Conservation (phyloP, 169 alveolate genomes). For the Eimeria brunetti region DNA sequence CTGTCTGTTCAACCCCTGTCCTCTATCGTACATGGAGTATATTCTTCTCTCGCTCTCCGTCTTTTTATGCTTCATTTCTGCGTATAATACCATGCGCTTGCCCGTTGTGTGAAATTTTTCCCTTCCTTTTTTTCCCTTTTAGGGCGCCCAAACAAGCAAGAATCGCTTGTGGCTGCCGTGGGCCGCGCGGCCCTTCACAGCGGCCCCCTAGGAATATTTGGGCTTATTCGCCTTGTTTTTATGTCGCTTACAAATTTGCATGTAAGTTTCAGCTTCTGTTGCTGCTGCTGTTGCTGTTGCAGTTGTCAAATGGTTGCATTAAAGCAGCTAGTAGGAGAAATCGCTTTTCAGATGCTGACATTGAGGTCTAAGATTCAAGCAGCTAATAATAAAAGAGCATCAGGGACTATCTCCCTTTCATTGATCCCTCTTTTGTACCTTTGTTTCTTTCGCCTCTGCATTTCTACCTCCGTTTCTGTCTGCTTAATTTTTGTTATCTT, state of each 20-base stretch:
- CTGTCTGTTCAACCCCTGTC: neutral
- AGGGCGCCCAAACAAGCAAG: neutral
- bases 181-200: conserved; percentile 62
- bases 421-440: neutral
- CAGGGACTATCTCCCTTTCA: neutral
- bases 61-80: neutral
- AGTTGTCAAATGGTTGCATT: neutral
- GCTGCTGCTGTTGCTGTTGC: neutral
- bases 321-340: neutral
- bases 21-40: neutral
- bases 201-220: conserved; percentile 60
- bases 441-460: neutral
- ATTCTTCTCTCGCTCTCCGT: neutral
- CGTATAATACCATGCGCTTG: neutral
- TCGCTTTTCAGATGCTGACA: neutral
- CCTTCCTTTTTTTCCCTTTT: neutral
- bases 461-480: neutral
- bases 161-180: neutral
- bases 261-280: neutral
- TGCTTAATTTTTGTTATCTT: neutral
- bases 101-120: neutral
- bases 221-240: conserved; percentile 41
- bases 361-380: neutral
- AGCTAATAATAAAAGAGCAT: neutral
- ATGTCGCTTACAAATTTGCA: conserved; percentile 56